Evolutionary conservation across 2,329 filamentous ascomycete species (phyloP), one percentile per base, ranked within the genome.

Genomic region (Sclerotinia spermophila): DNA sequence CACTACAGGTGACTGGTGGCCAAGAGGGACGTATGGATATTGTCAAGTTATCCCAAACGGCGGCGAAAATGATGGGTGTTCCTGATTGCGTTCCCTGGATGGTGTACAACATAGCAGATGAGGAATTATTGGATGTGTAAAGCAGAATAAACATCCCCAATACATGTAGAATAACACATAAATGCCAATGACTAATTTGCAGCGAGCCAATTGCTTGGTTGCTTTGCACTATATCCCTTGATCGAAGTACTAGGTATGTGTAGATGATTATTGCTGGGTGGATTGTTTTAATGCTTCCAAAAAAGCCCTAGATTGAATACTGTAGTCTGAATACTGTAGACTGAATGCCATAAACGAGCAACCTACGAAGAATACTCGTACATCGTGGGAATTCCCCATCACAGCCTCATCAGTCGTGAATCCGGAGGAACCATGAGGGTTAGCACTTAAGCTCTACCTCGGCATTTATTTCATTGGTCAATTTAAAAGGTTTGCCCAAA

Each of bases 1-100:
- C 73, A 53, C 62, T 71, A 35, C 62, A 60, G 19, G 35, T 67
- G 13, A 30, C 44, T 24, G 61, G 38, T 51, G 44, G 44, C 48
- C 30, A 38, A 60, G 45, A 42, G n/a, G 64, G 27, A 59, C 38
- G 40, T 30, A 24, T 21, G 6, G 60, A 67, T 48, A 58, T 64
- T 24, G 42, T 53, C 17, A 61, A 68, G 45, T 42, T 68, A 33
- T 75, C 72, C 15, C 51, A 59, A 67, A 38, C 27, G 3, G 74
- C 73, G 15, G 73, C 75, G 5, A 59, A 68, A 8, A 56, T 62
- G 44, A 78, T 78, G 77, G 76, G 74, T 21, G 75, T 76, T 3
- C 75, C 75, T 44, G 72, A 76, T 35, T 76, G 69, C 66, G 48
- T 51, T 40, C 62, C 68, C 68, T 69, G 68, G 68, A 27, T 66